phyloP scores from a whole-genome alignment of 2,329 filamentous ascomycete genomes.

The Nothophoma quercina region DNA sequence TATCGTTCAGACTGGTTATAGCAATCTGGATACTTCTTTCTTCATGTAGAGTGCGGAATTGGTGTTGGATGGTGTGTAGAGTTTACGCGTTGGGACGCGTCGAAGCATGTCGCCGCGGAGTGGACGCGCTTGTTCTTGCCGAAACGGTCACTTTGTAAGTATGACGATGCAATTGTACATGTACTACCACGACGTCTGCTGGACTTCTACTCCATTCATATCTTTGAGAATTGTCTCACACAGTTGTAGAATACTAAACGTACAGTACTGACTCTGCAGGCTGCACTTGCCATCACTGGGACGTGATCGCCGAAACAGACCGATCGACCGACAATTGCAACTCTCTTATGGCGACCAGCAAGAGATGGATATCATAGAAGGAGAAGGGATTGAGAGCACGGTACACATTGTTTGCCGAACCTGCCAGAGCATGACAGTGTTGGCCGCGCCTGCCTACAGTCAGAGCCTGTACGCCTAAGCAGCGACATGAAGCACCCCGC shows the following conservation, averaged over 20 bases:
- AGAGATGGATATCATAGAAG: neutral
- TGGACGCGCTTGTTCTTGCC: slow-evolving; percentile 5
- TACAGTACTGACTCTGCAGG: too few relatives aligned
- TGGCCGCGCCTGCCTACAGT: too few relatives aligned
- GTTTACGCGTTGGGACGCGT: slow-evolving; percentile 16
- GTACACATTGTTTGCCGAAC: too few relatives aligned
- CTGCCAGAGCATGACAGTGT: too few relatives aligned
- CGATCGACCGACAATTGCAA: neutral
- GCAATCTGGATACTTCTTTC: too few relatives aligned
- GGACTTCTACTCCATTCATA: neutral
- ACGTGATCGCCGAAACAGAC: neutral
- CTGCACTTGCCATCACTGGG: neutral
- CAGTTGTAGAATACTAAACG: too few relatives aligned
- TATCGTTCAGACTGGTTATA: too few relatives aligned
- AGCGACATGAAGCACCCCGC: too few relatives aligned
- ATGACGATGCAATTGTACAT: slow-evolving; percentile 3
- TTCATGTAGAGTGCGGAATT: too few relatives aligned
- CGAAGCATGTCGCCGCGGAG: slow-evolving; percentile 22
- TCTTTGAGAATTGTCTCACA: too few relatives aligned
- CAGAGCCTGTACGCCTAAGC: neutral
- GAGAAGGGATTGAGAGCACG: too few relatives aligned
- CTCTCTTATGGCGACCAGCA: too few relatives aligned
- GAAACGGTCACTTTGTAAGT: neutral
- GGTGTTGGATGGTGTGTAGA: neutral
- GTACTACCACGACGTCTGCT: neutral